Evolutionary conservation across 805 yeast species (phyloP), one percentile per base, ranked within the genome.

Genomic region (Zygoascus biomembranicola): DNA sequence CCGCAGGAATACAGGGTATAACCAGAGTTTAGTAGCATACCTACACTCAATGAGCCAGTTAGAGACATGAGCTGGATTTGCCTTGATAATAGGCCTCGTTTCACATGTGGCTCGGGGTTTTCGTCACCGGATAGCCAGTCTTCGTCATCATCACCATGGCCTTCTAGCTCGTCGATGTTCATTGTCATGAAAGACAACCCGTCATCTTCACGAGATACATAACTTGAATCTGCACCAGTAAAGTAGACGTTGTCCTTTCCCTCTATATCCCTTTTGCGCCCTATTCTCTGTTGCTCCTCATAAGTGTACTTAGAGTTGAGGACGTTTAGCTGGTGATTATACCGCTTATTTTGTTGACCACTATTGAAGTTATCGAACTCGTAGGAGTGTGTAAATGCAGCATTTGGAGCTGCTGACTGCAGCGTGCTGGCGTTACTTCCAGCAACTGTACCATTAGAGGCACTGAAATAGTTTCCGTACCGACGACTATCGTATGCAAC

Each of bases 21-120:
- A 2, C 94, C 90, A 6, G 85, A 78, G 44, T 83, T 80, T 23
- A 86, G 69, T 53, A 84, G 76, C 18, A 86, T 67, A 0, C 95
- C 94, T 14, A 86, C 92, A 1, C 94, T 94, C 5, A 86, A 66
- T 0, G 90, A 84, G 1, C 90, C 92, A 2, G 90, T 89, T 32
- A 87, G 71, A 0, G 90, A 86, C 47, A 86, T 82, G 82, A 85
- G 84, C 63, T 85, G 90, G 18, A 86, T 68, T 66, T 86, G 92
- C 20, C 89, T 69, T 31, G 81, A 80, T 52, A 77, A 76, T 45
- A 86, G 70, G 56, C 79, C 80, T 53, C 90, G 69, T 41, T 54
- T 55, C 19, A 54, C 47, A 5, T 55, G 57, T 5, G 55, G 61
- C 8, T 26, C 56, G 5, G 28, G 51, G 11, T 35, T 47, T 28